A percentile compares a stretch with the other conserved stretches of the same genome.
phyloP scores from a whole-genome alignment of 139 green algal species.

The Asterochloris erici region DNA sequence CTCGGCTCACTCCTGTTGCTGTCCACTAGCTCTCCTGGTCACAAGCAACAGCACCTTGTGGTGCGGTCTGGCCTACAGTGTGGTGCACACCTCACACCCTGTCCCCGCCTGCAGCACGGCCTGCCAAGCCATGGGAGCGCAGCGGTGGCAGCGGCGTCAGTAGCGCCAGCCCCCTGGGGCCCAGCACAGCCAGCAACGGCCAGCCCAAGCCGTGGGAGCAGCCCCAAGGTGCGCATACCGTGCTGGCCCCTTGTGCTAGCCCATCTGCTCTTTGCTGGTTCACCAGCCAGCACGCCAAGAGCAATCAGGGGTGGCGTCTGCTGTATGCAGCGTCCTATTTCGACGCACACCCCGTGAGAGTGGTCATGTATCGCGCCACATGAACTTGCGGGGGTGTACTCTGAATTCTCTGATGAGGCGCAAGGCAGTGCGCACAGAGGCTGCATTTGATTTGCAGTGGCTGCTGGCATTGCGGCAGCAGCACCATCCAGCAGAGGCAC shows the following conservation, averaged over 20 bases:
- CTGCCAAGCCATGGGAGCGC: constrained; percentile 52
- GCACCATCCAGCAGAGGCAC: no score
- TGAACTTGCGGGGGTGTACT: background rate
- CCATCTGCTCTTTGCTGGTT: background rate
- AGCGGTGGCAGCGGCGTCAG: background rate
- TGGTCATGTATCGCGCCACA: background rate
- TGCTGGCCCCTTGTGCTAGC: background rate
- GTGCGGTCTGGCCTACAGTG: no score
- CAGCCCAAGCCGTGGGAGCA: constrained; percentile 54
- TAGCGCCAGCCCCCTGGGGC: constrained; percentile 19
- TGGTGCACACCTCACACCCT: background rate
- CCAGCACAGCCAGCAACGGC: constrained; percentile 14
- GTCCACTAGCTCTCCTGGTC: no score
- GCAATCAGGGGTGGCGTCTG: background rate
- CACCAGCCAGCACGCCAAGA: background rate
- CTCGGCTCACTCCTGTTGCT: no score
- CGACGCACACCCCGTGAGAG: no score
- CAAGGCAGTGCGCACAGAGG: no score
- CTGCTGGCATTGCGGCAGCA: no score
- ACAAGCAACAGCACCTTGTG: no score
- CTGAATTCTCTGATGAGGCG: background rate
- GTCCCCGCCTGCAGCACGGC: background rate
- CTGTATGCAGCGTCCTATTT: no score
- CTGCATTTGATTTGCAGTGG: no score
- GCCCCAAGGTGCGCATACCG: constrained; percentile 2